Base-by-base conservation (phyloP, 495 filamentous ascomycete genomes). In the Venustampulla echinocandica region DNA sequence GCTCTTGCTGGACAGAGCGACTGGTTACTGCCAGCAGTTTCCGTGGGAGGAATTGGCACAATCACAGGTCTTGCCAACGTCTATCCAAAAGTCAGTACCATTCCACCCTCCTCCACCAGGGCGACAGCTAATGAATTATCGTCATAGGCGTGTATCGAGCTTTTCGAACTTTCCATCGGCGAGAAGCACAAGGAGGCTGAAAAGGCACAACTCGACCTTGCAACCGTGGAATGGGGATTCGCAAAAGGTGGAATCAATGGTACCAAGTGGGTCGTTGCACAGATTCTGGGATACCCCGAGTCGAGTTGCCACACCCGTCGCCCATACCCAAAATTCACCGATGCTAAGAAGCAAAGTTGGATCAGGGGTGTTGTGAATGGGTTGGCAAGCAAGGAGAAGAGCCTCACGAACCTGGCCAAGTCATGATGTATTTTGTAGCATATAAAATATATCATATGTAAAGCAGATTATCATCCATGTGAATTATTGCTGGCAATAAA, bases 171-270 rank as follows among this genome's bases (percentile, higher is more conserved):
- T n/a, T 93, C 82, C 67, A 64, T 66, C 20, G 63, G 64, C 4
- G 88, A 87, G n/a, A 71, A 82, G 60, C 59, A 80, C 19, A 69
- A 73, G 19, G 81, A 90, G 58, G 87, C 90, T 0, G 75, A 81
- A 62, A 75, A 75, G 54, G 57, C 90, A 64, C 89, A 95, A 66
- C 82, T 82, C 10, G 65, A 90, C 35, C 77, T 95, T 27, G 84
- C 87, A 10, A 69, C 80, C 28, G 86, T 85, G 15, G 89, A 96
- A 67, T 95, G 89, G 90, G 80, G 74, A 14, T 82, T 83, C 17
- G 93, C 93, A 55, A 78, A 90, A 54, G 82, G 84, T 32, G 90
- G 89, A 18, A 85, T 95, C 45, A 77, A 93, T 13, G 87, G 84
- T 21, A 86, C 86, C 54, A 96, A 96, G 75, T 77, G 74, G 46